Evolutionary conservation across 768 basidiomycete genomes (phyloP), one percentile per base, ranked within the genome.

Genomic region (Clavaria fumosa): DNA sequence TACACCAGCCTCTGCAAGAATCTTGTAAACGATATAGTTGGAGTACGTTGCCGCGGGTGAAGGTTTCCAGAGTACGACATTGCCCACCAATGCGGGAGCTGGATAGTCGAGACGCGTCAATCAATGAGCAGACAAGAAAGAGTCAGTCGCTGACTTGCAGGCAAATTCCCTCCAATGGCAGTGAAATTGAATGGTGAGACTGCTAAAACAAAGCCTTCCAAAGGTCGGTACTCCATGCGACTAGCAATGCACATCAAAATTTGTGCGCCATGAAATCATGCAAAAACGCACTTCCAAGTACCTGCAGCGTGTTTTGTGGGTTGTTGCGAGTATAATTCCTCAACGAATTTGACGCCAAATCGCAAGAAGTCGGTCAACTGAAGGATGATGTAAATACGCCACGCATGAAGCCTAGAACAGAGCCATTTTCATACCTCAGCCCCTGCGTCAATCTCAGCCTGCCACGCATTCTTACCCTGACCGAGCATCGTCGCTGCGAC

Each of bases 181-280:
- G 93, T 96, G 54, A 90, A 91, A 61, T 99, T 99, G 67, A 99
- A 97, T 0, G 95, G 95, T 5, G 95, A 90, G 27, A 97, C 83
- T 10, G 95, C 95, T 35, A 97, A 71, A 18, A 97, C 86, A 62
- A 99, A 99, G 17, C 95, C 95, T 61, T 97, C 95, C n/a, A 99
- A 69, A 1, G 93, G 75, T 43, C 95, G 85, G 58, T 91, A 97
- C 60, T 99, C 95, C 27, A 79, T 72, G 32, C 93, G 90, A 63
- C 91, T 95, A n/a, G 23, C 5, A 28, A 39, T 4, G 15, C 39
- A 31, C 23, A 37, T 28, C 23, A 33, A 22, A 38, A 11, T 7
- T 14, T 27, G 18, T 21, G 38, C 36, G 6, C 18, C 21, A 35
- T 1, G 38, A 34, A 12, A 23, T 12, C 31, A 18, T 33, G 23